phyloP scores from a whole-genome alignment of 208 protist genomes.

The Acanthamoeba castellanii region DNA sequence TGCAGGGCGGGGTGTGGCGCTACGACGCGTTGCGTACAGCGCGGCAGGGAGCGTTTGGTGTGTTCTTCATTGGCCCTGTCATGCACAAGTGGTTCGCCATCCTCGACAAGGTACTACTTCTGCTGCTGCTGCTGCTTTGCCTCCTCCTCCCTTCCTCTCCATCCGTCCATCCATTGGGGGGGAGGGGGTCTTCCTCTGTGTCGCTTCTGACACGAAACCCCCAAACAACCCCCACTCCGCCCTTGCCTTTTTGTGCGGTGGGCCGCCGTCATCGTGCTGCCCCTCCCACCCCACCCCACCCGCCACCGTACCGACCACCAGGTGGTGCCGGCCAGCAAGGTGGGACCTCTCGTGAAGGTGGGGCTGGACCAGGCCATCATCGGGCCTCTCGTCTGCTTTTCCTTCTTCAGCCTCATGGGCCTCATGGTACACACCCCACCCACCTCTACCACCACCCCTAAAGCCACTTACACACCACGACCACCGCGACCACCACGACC shows the following conservation, averaged over 20 bases:
- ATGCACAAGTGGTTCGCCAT: slow-evolving; percentile 46
- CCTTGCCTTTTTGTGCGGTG: no score
- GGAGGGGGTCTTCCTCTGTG: no score
- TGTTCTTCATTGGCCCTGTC: slow-evolving; percentile 20
- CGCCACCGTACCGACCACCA: no score
- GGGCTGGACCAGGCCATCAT: slow-evolving; percentile 30
- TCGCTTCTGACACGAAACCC: no score
- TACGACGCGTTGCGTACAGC: slow-evolving; percentile 4
- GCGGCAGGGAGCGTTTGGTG: background rate
- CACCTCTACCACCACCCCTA: background rate
- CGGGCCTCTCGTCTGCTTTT: slow-evolving; percentile 19
- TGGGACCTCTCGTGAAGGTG: slow-evolving; percentile 10
- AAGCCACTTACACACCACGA: background rate
- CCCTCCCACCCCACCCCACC: no score
- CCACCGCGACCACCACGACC: no score
- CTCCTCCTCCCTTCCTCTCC: no score
- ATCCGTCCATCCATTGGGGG: no score
- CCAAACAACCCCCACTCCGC: no score
- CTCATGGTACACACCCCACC: background rate
- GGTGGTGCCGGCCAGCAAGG: background rate
- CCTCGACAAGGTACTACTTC: background rate
- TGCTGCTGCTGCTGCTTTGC: no score
- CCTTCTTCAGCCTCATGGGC: slow-evolving; percentile 18
- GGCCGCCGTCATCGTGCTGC: no score
- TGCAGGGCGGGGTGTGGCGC: background rate